A percentile compares a stretch with the other conserved stretches of the same genome.
Evolutionary conservation across 129 eudicot genomes (phyloP).

Genomic region (Flaveria brownii): DNA sequence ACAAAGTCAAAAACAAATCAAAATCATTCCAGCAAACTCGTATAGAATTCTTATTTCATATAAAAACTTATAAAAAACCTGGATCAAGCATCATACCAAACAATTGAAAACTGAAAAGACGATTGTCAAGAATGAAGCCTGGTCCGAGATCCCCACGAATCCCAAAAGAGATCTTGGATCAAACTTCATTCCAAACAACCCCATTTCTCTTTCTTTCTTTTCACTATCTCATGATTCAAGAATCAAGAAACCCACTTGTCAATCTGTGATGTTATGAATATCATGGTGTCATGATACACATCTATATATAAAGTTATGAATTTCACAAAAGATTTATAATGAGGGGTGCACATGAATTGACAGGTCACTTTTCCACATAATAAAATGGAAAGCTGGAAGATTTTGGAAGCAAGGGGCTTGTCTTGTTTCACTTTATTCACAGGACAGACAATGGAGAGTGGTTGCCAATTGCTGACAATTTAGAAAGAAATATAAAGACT

Average conservation of each 20-base stretch:
- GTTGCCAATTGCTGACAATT: constrained; percentile 35
- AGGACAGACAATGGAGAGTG: constrained; percentile 46
- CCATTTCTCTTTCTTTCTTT: constrained; percentile 46
- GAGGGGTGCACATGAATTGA: constrained; percentile 51
- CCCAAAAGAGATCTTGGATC: constrained; percentile 56
- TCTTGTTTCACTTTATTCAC: constrained; percentile 48
- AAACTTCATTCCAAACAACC: constrained; percentile 75
- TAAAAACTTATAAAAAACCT: background rate
- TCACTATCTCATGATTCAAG: constrained; percentile 37
- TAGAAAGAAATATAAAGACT: constrained; percentile 16
- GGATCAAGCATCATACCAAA: background rate
- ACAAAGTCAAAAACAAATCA: no score
- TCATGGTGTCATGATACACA: constrained; percentile 22
- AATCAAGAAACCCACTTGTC: constrained; percentile 33
- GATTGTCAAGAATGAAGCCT: constrained; percentile 81
- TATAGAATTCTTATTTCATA: background rate
- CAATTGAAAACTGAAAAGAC: constrained; percentile 33
- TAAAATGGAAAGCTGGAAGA: constrained; percentile 51
- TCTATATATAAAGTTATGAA: constrained; percentile 25
- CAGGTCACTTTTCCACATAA: constrained; percentile 59
- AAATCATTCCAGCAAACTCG: background rate
- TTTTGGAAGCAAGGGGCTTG: constrained; percentile 56
- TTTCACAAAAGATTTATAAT: constrained; percentile 19
- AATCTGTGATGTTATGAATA: constrained; percentile 34
- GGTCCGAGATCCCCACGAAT: constrained; percentile 62